Evolutionary conservation across 169 alveolate genomes (phyloP), one percentile per base, ranked within the genome.

Genomic region (Eimeria maxima): DNA sequence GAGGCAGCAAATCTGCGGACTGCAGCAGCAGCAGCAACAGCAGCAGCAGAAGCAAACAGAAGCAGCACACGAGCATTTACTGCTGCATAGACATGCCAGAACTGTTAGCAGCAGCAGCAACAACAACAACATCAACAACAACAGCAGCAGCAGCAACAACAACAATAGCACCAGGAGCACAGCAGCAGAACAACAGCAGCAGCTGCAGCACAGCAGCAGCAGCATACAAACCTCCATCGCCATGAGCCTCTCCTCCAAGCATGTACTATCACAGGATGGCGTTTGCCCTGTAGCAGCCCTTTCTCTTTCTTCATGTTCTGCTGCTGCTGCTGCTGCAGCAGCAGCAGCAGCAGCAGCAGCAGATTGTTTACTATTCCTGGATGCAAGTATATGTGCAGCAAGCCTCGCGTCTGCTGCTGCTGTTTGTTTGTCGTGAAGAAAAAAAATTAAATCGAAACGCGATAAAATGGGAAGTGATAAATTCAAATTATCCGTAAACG

Each of bases 1-100:
- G 73, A 33, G 95, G 87, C 53, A 69, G 87, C 74, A 67, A 42
- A n/a, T 89, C 60, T 7, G 74, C 83, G 14, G 84, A 55, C 95
- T 67, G 87, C 83, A 33, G 69, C 55, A 69, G 88, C 57, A 27
- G 33, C 67, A 38, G 83, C 33, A 18, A 47, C 88, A 57, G 10
- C 88, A 18, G 33, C 53, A 38, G 27, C 53, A 50, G 57, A 7
- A 50, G 57, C 57, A 50, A 50, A 11, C 57, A 50, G 57, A 50
- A 7, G 57, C 57, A 50, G 18, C 57, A 50, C 57, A 5, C 57
- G 18, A 50, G 18, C 18, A 44, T 74, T 44, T 50, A 74, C n/a
- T n/a, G n/a, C 44, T 67, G 76, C 38, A 67, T 20, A 67, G 76
- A 67, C 76, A 67, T 20, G 29, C 76, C 44, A 67, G 16, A 5